Evolutionary conservation across 495 filamentous ascomycete genomes (phyloP).

Genomic region (Cercophora scortea): DNA sequence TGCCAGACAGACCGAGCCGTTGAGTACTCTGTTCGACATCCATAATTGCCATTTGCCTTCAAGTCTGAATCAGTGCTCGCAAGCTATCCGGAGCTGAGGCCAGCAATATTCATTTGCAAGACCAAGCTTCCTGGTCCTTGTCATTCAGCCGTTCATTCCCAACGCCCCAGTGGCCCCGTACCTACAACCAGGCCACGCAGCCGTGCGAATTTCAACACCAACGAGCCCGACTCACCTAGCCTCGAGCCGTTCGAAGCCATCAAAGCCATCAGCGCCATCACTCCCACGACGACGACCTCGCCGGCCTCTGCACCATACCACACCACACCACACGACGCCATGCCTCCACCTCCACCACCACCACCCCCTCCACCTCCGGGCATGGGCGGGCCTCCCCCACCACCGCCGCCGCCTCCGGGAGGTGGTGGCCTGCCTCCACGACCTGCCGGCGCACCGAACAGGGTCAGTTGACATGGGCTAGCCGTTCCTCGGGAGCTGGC

Average conservation of each 20-base stretch:
- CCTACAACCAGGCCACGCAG: no score
- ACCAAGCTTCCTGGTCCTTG: no score
- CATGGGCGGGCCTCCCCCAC: constrained; percentile 22
- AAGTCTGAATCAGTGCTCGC: no score
- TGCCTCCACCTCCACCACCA: constrained; percentile 21
- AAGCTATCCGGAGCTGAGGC: no score
- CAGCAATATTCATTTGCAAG: no score
- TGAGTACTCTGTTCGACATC: no score
- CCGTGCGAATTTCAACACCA: background rate
- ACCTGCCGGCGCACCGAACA: constrained; percentile 1
- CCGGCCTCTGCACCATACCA: background rate
- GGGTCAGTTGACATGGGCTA: constrained; percentile 2
- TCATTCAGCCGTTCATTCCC: no score
- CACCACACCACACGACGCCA: background rate
- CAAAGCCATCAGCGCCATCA: background rate
- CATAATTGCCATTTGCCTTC: no score
- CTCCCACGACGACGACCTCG: background rate
- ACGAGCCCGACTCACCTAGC: background rate
- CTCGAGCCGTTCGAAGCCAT: background rate
- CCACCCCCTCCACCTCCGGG: constrained; percentile 21
- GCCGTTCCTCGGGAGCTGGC: no score
- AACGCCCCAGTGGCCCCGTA: no score
- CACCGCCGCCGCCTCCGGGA: constrained; percentile 19
- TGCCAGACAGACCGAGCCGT: no score
- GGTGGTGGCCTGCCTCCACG: constrained; percentile 12